phyloP scores from a whole-genome alignment of 2,329 filamentous ascomycete species.

The Immersiporthe knoxdaviesiana region DNA sequence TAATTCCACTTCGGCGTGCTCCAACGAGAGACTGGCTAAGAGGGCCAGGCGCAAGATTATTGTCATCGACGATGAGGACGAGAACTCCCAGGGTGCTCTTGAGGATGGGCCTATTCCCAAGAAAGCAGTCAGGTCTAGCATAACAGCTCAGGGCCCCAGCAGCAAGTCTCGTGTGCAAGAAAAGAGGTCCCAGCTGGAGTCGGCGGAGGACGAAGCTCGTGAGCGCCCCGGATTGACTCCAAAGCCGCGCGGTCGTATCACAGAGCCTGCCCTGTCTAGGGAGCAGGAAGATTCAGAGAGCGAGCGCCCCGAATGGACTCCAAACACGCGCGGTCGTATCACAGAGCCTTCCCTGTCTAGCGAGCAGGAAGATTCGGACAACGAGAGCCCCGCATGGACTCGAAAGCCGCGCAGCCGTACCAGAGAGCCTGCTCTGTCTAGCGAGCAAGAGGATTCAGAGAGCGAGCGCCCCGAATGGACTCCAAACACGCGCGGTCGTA shows the following conservation, averaged over 20 bases:
- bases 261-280: too few species aligned
- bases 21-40: conserved; percentile 22
- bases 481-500: conserved; percentile 6
- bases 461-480: conserved; percentile 14
- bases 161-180: not conserved
- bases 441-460: too few species aligned
- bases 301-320: conserved; percentile 15
- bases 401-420: too few species aligned
- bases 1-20: conserved; percentile 43
- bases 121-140: not conserved
- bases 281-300: not conserved
- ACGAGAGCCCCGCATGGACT: too few species aligned
- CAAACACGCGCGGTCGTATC: conserved; percentile 5
- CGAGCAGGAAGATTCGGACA: conserved; percentile 31
- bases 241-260: too few species aligned
- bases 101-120: not conserved
- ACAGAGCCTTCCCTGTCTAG: not conserved
- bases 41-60: conserved; percentile 11
- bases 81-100: not conserved
- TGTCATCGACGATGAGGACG: conserved; percentile 23
- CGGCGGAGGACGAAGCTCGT: conserved; percentile 11
- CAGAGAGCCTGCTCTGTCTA: too few species aligned
- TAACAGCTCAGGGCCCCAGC: conserved; percentile 1
- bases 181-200: not conserved
- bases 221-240: conserved; percentile 9